Conservation (phyloP, 352 stramenopile genomes). For the Globisporangium nodosum region DNA sequence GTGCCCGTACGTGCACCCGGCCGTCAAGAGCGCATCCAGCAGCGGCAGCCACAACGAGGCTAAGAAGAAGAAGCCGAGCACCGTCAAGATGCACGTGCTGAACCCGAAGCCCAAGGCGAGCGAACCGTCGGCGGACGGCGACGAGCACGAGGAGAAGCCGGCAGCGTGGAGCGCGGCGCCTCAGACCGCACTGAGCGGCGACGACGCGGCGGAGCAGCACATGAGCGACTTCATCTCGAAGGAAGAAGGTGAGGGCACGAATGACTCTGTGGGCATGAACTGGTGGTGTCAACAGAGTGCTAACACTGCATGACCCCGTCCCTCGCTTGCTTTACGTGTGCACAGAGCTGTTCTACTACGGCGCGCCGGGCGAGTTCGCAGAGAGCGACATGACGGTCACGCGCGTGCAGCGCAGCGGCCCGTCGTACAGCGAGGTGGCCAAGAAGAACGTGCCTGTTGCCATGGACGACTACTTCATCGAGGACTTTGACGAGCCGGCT, state of each 20-base stretch:
- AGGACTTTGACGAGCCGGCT: conserved; percentile 29
- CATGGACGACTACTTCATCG: conserved; percentile 18
- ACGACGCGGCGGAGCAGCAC: conserved; percentile 21
- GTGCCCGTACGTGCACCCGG: conserved; percentile 61
- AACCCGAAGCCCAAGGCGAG: conserved; percentile 22
- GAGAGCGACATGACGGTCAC: conserved; percentile 16
- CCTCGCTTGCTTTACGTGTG: too few relatives aligned
- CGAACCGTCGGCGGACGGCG: conserved; percentile 12
- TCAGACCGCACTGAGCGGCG: conserved; percentile 7
- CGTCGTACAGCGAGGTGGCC: conserved; percentile 51
- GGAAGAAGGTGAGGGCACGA: conserved; percentile 45
- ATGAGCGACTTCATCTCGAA: conserved; percentile 77
- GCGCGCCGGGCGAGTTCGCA: conserved; percentile 58
- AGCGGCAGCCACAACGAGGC: conserved; percentile 11
- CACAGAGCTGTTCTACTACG: conserved; percentile 75
- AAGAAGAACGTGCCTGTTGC: conserved; percentile 26
- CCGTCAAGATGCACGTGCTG: conserved; percentile 27
- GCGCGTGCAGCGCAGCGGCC: conserved; percentile 14
- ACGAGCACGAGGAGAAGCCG: conserved; percentile 33
- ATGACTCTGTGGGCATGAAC: background rate
- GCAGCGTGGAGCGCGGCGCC: background rate
- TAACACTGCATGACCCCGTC: background rate
- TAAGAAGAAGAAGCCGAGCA: conserved; percentile 13
- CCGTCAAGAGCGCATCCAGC: conserved; percentile 13
- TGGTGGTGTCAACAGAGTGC: background rate